Evolutionary conservation across 2,329 filamentous ascomycete species (phyloP).

Genomic region (Exophiala phaeomuriformis): DNA sequence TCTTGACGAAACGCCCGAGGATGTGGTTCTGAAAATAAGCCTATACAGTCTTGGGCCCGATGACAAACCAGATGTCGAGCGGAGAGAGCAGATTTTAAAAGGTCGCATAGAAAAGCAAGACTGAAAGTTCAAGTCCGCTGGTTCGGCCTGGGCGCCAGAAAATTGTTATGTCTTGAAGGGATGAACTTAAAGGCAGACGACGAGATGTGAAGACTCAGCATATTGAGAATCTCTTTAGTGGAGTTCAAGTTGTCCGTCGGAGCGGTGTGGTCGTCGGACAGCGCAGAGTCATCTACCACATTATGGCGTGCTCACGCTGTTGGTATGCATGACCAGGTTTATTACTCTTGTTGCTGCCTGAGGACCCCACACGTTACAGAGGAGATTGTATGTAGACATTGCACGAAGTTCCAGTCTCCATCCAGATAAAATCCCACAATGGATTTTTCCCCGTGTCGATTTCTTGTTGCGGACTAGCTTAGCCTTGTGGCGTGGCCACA

Average conservation of each 20-base stretch:
- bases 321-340: no score
- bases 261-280: neutral
- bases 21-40: neutral
- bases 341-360: no score
- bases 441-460: neutral
- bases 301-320: neutral
- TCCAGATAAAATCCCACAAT: no score
- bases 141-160: constrained; percentile 4
- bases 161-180: neutral
- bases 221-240: constrained; percentile 2
- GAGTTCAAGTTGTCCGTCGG: neutral
- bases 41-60: neutral
- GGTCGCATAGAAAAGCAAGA: neutral
- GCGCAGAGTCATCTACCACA: neutral
- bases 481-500: neutral
- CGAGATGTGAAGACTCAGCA: constrained; percentile 6
- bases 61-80: neutral
- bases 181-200: neutral
- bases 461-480: neutral
- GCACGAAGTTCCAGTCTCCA: no score
- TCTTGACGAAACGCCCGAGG: neutral
- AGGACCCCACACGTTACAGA: no score
- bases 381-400: no score
- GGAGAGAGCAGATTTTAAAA: neutral
- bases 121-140: no score